A percentile compares a stretch with the other conserved stretches of the same genome.
Evolutionary conservation across 768 basidiomycete genomes (phyloP).

Genomic region (Neoboletus magnificus): DNA sequence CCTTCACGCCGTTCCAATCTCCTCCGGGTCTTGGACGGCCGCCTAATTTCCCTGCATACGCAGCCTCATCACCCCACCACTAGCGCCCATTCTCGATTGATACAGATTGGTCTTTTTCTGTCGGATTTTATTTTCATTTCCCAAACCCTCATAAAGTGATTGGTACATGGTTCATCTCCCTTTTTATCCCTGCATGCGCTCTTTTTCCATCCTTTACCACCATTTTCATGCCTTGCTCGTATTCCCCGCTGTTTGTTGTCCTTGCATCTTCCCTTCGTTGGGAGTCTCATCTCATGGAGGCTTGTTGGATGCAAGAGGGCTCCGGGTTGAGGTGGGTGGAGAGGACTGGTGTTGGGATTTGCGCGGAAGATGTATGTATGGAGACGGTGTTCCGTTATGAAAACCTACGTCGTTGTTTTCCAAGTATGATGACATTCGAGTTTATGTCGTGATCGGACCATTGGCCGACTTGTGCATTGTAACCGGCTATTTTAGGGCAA

Average conservation of each 20-base stretch:
- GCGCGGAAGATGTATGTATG: neutral
- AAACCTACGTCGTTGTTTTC: neutral
- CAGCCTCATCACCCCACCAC: constrained; percentile 20
- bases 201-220: constrained; percentile 16
- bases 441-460: neutral
- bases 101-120: constrained; percentile 25
- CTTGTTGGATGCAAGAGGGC: constrained; percentile 72
- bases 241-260: constrained; percentile 50
- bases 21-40: constrained; percentile 23
- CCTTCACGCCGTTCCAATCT: constrained; percentile 47
- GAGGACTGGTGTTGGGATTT: constrained; percentile 6
- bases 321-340: constrained; percentile 32
- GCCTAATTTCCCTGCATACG: constrained; percentile 31
- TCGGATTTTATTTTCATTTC: constrained; percentile 28
- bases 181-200: constrained; percentile 21
- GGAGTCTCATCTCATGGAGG: constrained; percentile 42
- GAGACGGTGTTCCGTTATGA: constrained; percentile 1
- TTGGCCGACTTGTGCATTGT: too few relatives aligned
- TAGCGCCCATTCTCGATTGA: constrained; percentile 35
- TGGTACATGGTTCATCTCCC: constrained; percentile 23
- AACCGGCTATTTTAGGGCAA: neutral
- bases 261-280: constrained; percentile 62
- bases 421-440: constrained; percentile 6
- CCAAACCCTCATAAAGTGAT: constrained; percentile 17
- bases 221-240: constrained; percentile 25